A percentile compares a stretch with the other conserved stretches of the same genome.
Conservation (phyloP, 768 basidiomycete genomes). For the Strobilomyces dryophilus region DNA sequence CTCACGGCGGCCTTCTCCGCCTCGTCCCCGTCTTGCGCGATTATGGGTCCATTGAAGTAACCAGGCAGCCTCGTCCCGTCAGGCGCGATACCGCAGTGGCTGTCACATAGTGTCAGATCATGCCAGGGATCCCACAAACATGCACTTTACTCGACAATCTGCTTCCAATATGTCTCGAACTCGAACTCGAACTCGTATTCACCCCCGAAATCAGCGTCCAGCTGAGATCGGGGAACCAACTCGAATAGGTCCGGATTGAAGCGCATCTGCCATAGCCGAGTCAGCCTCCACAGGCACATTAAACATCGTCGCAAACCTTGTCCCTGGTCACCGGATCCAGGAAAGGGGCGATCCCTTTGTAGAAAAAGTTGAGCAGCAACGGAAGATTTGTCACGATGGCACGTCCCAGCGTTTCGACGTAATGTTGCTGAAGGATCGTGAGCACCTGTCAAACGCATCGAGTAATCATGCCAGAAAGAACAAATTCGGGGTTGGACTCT, state of each 20-base stretch:
- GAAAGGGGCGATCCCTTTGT: conserved; percentile 82
- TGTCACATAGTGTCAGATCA: conserved; percentile 22
- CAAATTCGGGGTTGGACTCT: background rate
- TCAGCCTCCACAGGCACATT: background rate
- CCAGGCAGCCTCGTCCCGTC: conserved; percentile 46
- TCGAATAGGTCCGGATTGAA: conserved; percentile 83
- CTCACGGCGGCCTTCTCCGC: background rate
- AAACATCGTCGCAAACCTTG: conserved; percentile 46
- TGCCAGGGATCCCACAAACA: background rate
- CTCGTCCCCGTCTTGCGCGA: background rate
- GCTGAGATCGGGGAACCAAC: conserved; percentile 68
- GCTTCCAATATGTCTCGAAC: conserved; percentile 71
- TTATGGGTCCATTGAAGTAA: conserved; percentile 27
- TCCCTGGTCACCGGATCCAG: conserved; percentile 85
- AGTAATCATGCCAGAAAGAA: background rate
- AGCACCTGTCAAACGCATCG: conserved; percentile 45
- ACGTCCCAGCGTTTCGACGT: conserved; percentile 83
- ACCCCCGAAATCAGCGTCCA: conserved; percentile 83
- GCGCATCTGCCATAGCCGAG: conserved; percentile 53
- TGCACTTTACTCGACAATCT: conserved; percentile 59
- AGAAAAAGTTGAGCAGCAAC: conserved; percentile 67
- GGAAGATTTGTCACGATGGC: conserved; percentile 84
- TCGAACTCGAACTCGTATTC: conserved; percentile 72
- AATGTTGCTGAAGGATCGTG: conserved; percentile 81
- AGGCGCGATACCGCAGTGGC: conserved; percentile 51